These are phyloP conservation scores for Yamadazyma sp. DNA, from an alignment of 805 yeast species.

Conservation along the genomic window DNA sequence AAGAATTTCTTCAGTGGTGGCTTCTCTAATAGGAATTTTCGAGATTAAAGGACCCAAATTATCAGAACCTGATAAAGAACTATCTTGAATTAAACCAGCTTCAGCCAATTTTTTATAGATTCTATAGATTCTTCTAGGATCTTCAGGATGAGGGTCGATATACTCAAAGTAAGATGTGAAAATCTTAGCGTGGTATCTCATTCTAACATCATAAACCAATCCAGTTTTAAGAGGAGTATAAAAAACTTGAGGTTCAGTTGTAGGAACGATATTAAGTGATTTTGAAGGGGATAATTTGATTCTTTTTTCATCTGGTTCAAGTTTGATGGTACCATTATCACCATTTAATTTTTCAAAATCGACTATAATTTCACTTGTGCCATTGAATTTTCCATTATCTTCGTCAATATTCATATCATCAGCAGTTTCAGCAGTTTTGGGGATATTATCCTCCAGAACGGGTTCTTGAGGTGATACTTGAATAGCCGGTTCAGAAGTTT, in stretches of 20 bases:
- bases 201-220: slow-evolving; percentile 90
- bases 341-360: neutral
- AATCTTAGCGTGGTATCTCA: slow-evolving; percentile 95
- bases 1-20: slow-evolving; percentile 78
- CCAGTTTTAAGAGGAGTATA: slow-evolving; percentile 86
- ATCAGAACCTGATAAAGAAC: slow-evolving; percentile 65
- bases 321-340: neutral
- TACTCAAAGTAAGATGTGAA: slow-evolving; percentile 90
- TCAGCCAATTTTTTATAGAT: slow-evolving; percentile 92
- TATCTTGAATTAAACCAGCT: slow-evolving; percentile 83
- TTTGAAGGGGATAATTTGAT: slow-evolving; percentile 1
- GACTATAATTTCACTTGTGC: no score
- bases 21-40: slow-evolving; percentile 88
- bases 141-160: slow-evolving; percentile 98
- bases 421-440: neutral
- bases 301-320: neutral
- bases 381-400: no score
- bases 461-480: no score
- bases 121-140: slow-evolving; percentile 92
- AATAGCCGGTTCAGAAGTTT: no score
- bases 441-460: neutral
- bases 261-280: slow-evolving; percentile 43
- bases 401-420: neutral
- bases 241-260: slow-evolving; percentile 60
- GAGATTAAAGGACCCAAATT: slow-evolving; percentile 84